Evolutionary conservation across 176 grass and related monocot genomes (phyloP).

Genomic region (Oryza punctata): DNA sequence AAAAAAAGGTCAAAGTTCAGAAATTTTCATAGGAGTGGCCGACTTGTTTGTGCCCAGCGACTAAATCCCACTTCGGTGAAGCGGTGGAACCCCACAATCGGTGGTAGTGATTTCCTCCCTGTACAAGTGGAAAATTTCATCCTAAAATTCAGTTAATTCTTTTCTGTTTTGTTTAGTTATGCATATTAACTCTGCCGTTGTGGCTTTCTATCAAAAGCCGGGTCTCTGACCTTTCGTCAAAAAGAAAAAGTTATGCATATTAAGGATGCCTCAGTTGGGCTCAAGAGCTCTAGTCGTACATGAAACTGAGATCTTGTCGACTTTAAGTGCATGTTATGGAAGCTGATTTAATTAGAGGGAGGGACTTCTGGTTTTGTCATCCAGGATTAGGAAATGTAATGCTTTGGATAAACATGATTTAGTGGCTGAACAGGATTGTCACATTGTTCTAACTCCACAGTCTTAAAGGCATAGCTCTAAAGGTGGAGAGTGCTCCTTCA

Average conservation of each 20-base stretch:
- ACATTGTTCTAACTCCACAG: slow-evolving; percentile 40
- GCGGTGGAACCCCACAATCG: slow-evolving; percentile 36
- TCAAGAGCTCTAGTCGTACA: slow-evolving; percentile 26
- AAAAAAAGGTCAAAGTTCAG: slow-evolving; percentile 17
- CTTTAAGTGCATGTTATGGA: slow-evolving; percentile 19
- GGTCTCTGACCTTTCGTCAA: too few species aligned
- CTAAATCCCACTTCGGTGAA: slow-evolving; percentile 56
- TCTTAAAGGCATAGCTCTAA: slow-evolving; percentile 33
- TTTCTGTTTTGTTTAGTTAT: slow-evolving; percentile 8
- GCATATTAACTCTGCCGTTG: too few species aligned
- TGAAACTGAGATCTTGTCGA: slow-evolving; percentile 33
- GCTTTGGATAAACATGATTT: slow-evolving; percentile 58
- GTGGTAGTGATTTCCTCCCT: slow-evolving; percentile 47
- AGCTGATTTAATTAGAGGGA: slow-evolving; percentile 32
- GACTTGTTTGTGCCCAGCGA: slow-evolving; percentile 38
- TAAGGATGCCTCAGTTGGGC: slow-evolving; percentile 25
- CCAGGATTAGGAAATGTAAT: slow-evolving; percentile 41
- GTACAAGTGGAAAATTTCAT: slow-evolving; percentile 48
- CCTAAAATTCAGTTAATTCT: slow-evolving; percentile 9
- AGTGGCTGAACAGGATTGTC: slow-evolving; percentile 41
- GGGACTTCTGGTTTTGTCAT: slow-evolving; percentile 16
- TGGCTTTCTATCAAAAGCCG: too few species aligned
- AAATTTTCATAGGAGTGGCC: slow-evolving; percentile 43
- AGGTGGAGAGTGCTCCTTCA: slow-evolving; percentile 41
- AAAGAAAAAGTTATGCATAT: slow-evolving; percentile 28